These are phyloP conservation scores for Alnus glutinosa DNA, from an alignment of 306 rosid genomes.

Conservation along the genomic window DNA sequence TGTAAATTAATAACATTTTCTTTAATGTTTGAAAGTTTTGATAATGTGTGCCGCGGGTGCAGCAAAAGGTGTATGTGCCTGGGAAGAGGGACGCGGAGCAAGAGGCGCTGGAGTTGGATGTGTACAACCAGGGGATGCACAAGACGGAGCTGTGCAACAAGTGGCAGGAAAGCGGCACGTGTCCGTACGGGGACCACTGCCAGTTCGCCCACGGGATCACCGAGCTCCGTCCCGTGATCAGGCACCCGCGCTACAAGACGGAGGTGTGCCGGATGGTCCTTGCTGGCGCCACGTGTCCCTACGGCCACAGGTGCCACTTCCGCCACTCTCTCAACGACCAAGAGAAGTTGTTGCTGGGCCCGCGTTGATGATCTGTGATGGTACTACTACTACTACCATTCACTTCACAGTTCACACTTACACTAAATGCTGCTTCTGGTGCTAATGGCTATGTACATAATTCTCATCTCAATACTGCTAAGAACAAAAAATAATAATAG, in stretches of 20 bases:
- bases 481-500: neutral
- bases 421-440: no score
- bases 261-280: slow-evolving; percentile 90
- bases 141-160: slow-evolving; percentile 97
- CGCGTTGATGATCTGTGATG: neutral
- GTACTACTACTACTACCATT: no score
- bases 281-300: slow-evolving; percentile 70
- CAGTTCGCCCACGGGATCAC: slow-evolving; percentile 85
- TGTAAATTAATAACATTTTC: neutral
- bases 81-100: slow-evolving; percentile 42
- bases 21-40: neutral
- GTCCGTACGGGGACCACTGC: slow-evolving; percentile 81
- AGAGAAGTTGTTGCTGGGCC: slow-evolving; percentile 40
- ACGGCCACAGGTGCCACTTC: slow-evolving; percentile 95
- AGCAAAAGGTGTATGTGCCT: slow-evolving; percentile 39
- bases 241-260: slow-evolving; percentile 98
- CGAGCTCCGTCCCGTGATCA: slow-evolving; percentile 86
- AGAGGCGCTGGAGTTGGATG: slow-evolving; percentile 57
- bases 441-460: neutral
- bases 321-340: slow-evolving; percentile 86
- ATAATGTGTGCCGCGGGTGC: slow-evolving; percentile 20
- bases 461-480: neutral
- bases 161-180: slow-evolving; percentile 84
- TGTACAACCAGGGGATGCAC: slow-evolving; percentile 85
- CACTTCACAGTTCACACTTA: no score